These are phyloP conservation scores for Ganoderma multipileum DNA, from an alignment of 1,284 basidiomycete species.

Conservation along the genomic window DNA sequence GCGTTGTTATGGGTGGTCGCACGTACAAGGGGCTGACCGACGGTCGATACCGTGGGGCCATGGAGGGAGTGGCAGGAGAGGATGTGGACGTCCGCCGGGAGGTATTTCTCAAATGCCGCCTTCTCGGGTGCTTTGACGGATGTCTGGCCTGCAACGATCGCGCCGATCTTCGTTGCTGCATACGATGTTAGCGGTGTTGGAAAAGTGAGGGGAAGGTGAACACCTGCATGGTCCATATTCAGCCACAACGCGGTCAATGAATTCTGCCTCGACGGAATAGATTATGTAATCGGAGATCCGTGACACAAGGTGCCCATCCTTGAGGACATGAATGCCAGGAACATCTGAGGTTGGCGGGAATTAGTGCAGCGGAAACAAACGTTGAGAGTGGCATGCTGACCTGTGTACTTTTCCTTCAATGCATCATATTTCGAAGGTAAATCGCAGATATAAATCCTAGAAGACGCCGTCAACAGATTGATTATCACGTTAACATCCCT, in stretches of 20 bases:
- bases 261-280: conserved; percentile 90
- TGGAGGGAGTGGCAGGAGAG: conserved; percentile 96
- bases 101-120: conserved; percentile 88
- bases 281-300: conserved; percentile 42
- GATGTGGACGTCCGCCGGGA: conserved; percentile 89
- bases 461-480: background rate
- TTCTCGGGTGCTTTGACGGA: conserved; percentile 97
- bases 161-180: conserved; percentile 89
- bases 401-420: conserved; percentile 68
- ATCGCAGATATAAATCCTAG: conserved; percentile 93
- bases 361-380: background rate
- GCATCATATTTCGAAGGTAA: conserved; percentile 77
- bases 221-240: conserved; percentile 89
- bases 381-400: conserved; percentile 46
- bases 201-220: too few relatives aligned
- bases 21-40: conserved; percentile 91
- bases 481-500: background rate
- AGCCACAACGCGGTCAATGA: conserved; percentile 83
- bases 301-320: conserved; percentile 40
- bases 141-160: conserved; percentile 95
- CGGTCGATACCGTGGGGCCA: conserved; percentile 89
- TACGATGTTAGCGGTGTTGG: conserved; percentile 9
- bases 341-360: conserved; percentile 42
- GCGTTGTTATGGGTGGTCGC: background rate
- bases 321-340: conserved; percentile 66